Evolutionary conservation across 495 filamentous ascomycete species (phyloP), one percentile per base, ranked within the genome.

Genomic region (Jackrogersella multiformis): DNA sequence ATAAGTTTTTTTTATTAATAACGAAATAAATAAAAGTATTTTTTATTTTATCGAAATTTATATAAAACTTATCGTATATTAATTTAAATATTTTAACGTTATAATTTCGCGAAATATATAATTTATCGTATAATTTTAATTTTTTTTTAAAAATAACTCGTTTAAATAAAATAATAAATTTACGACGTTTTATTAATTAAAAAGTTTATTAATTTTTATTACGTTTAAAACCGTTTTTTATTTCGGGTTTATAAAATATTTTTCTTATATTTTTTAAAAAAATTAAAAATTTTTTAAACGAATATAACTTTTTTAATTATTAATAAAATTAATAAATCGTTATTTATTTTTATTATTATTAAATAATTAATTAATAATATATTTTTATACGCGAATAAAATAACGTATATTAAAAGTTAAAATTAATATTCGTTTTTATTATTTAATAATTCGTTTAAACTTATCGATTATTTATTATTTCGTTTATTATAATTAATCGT

Each of bases 41-140:
- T 32, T 30, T 15, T 42, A 36, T 4, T 55, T 55, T 41, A 30
- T 38, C n/a, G 23, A 15, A 23, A 1, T 8, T 38, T 21, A 54
- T 13, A 38, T 54, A 26, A 54, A 35, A 35, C 2, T 23, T 4
- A 4, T 42, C 23, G 36, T 55, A 42, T 6, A 55, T 41, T 26
- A 55, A 15, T 55, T 26, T 16, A 42, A 55, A 55, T 1, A 55
- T 55, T n/a, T n/a, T n/a, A n/a, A n/a, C n/a, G n/a, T n/a, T n/a
- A n/a, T n/a, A n/a, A n/a, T n/a, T n/a, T n/a, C 6, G 4, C 5
- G 28, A 41, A 15, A 55, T 55, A 42, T 42, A 55, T 15, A 55
- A 42, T 10, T 55, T 1, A 55, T 55, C 30, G 0, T 24, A 39
- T 7, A 30, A 41, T 12, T 55, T 55, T 28, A 28, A 15, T 28